Conservation (phyloP, 1,139 yeast species). For the Tardiomyces blankii region DNA sequence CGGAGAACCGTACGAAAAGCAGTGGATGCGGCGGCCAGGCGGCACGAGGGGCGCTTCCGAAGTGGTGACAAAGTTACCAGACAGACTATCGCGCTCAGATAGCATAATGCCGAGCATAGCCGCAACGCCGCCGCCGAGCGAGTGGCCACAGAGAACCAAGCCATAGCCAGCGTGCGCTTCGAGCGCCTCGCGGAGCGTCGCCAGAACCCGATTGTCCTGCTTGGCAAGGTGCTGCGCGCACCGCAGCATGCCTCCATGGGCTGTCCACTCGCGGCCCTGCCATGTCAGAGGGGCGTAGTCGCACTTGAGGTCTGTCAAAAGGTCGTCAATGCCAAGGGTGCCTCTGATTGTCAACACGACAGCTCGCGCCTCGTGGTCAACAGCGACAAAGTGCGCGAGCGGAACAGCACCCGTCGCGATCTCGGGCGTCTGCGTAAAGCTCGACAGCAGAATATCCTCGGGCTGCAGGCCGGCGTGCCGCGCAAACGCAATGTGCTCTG, state of each 20-base stretch:
- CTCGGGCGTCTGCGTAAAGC: conserved; percentile 20
- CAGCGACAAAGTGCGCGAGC: conserved; percentile 23
- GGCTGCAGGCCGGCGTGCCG: conserved; percentile 21
- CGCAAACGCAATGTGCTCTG: conserved; percentile 26
- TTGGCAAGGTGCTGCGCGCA: conserved; percentile 20
- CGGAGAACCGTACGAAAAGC: conserved; percentile 28
- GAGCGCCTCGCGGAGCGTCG: conserved; percentile 18
- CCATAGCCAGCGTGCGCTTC: conserved; percentile 21
- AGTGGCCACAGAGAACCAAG: conserved; percentile 26
- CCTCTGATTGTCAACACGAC: conserved; percentile 27
- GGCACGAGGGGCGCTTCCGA: conserved; percentile 16
- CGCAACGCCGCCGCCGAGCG: conserved; percentile 28
- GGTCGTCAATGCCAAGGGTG: conserved; percentile 26
- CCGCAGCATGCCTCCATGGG: conserved; percentile 26
- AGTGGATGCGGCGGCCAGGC: conserved; percentile 20
- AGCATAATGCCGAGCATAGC: conserved; percentile 23
- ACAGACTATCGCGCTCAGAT: conserved; percentile 12
- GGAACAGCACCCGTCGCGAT: conserved; percentile 22
- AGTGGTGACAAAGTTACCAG: conserved; percentile 15
- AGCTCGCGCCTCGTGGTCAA: conserved; percentile 23
- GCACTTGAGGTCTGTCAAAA: conserved; percentile 25
- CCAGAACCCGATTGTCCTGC: conserved; percentile 16
- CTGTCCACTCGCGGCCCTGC: conserved; percentile 20
- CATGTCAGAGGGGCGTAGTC: conserved; percentile 23
- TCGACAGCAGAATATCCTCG: conserved; percentile 22